Evolutionary conservation across 768 basidiomycete genomes (phyloP).

Genomic region (Tricholoma matsutake): DNA sequence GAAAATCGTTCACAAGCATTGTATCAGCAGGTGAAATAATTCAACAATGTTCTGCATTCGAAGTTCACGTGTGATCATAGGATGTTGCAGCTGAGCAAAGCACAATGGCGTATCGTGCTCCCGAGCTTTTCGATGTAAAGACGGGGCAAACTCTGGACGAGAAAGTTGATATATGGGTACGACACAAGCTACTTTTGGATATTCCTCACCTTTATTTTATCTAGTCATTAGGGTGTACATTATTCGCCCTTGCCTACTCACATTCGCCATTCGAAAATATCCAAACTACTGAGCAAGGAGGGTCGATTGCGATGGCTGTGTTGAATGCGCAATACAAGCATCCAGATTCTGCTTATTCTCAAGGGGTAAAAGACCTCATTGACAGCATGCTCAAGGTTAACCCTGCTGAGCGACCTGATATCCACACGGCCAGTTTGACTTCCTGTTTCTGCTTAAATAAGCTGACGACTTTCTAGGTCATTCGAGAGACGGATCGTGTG

Average conservation of each 20-base stretch:
- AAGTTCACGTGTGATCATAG: conserved; percentile 29
- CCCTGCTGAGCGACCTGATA: conserved; percentile 79
- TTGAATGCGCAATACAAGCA: conserved; percentile 91
- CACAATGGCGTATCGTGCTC: conserved; percentile 97
- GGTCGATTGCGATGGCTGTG: conserved; percentile 97
- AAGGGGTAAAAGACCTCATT: conserved; percentile 78
- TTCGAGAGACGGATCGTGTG: conserved; percentile 61
- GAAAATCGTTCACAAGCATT: conserved; percentile 85
- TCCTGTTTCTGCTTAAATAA: neutral
- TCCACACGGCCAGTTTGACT: conserved; percentile 64
- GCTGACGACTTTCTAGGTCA: conserved; percentile 43
- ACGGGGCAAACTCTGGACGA: conserved; percentile 85
- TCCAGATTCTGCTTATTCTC: conserved; percentile 81
- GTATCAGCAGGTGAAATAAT: conserved; percentile 67
- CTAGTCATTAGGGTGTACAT: conserved; percentile 92
- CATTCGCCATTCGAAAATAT: conserved; percentile 96
- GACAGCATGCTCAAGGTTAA: conserved; percentile 83
- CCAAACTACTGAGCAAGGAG: conserved; percentile 90
- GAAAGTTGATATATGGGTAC: conserved; percentile 95
- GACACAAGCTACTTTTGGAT: conserved; percentile 18
- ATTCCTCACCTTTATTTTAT: neutral
- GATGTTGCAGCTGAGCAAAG: conserved; percentile 98
- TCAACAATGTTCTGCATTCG: neutral
- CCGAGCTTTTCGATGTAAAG: conserved; percentile 97
- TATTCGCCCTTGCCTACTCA: conserved; percentile 92